Conservation (phyloP, 2,329 filamentous ascomycete species). For the Cladosporium sp. region DNA sequence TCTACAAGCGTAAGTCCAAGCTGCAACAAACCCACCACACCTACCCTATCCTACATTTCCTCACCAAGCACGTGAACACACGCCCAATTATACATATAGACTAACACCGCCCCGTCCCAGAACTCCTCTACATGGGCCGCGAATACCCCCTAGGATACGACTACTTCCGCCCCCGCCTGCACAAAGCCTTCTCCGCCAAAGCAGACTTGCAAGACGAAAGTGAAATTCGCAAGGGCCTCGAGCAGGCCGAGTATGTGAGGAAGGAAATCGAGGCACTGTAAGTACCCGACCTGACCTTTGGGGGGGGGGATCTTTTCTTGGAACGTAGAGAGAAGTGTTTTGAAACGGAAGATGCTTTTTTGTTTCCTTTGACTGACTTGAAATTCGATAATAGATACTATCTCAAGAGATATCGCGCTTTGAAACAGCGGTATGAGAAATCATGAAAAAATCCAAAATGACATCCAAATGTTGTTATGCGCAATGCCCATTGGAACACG, state of each 20-base stretch:
- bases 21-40: background rate
- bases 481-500: too few relatives aligned
- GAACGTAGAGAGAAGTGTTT: too few relatives aligned
- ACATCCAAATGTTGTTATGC: too few relatives aligned
- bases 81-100: too few relatives aligned
- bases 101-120: too few relatives aligned
- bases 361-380: background rate
- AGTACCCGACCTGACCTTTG: too few relatives aligned
- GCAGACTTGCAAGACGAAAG: slow-evolving; percentile 64
- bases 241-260: slow-evolving; percentile 79
- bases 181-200: slow-evolving; percentile 79
- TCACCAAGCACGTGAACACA: too few relatives aligned
- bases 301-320: too few relatives aligned
- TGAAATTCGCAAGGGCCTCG: slow-evolving; percentile 70
- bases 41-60: too few relatives aligned
- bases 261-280: slow-evolving; percentile 49
- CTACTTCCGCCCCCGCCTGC: slow-evolving; percentile 76
- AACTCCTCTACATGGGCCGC: slow-evolving; percentile 76
- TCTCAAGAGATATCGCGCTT: slow-evolving; percentile 80
- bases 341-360: too few relatives aligned
- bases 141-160: slow-evolving; percentile 81
- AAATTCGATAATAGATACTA: slow-evolving; percentile 62
- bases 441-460: too few relatives aligned
- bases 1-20: slow-evolving; percentile 78
- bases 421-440: slow-evolving; percentile 68